phyloP scores from a whole-genome alignment of 495 filamentous ascomycete species.

The Symbiotaphrina buchneri region DNA sequence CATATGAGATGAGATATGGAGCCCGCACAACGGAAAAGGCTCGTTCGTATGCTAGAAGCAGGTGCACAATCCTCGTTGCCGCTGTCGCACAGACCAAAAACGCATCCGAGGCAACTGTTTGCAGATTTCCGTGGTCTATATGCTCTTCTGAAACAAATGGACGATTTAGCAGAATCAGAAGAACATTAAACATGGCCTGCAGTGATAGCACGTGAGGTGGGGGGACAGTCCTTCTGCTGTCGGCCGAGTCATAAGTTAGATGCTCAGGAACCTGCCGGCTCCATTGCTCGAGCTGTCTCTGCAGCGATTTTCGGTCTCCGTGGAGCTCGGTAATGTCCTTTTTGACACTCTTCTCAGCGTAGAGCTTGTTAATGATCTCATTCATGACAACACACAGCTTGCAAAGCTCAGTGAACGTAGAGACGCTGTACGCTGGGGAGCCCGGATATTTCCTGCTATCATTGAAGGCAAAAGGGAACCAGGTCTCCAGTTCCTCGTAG shows the following conservation, averaged over 20 bases:
- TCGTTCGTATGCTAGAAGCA: conserved; percentile 10
- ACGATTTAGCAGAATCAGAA: conserved; percentile 11
- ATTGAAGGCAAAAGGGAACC: conserved; percentile 8
- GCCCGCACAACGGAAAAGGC: conserved; percentile 11
- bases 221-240: conserved; percentile 3
- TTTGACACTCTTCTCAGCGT: conserved; percentile 7
- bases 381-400: conserved; percentile 11
- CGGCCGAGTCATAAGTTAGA: conserved; percentile 1
- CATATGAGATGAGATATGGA: conserved; percentile 18
- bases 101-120: conserved; percentile 8
- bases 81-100: conserved; percentile 11
- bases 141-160: conserved; percentile 10
- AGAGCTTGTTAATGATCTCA: conserved; percentile 9
- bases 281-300: conserved; percentile 8
- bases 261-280: conserved; percentile 5
- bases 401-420: conserved; percentile 11
- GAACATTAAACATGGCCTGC: conserved; percentile 7
- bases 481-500: conserved; percentile 14
- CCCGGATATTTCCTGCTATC: background rate
- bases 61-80: conserved; percentile 7
- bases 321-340: conserved; percentile 7
- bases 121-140: conserved; percentile 8
- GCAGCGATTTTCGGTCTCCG: conserved; percentile 3
- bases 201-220: conserved; percentile 8
- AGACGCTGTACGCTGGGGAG: conserved; percentile 8